Evolutionary conservation across 306 rosid species (phyloP), one percentile per base, ranked within the genome.

Genomic region (Cajanus cajan): DNA sequence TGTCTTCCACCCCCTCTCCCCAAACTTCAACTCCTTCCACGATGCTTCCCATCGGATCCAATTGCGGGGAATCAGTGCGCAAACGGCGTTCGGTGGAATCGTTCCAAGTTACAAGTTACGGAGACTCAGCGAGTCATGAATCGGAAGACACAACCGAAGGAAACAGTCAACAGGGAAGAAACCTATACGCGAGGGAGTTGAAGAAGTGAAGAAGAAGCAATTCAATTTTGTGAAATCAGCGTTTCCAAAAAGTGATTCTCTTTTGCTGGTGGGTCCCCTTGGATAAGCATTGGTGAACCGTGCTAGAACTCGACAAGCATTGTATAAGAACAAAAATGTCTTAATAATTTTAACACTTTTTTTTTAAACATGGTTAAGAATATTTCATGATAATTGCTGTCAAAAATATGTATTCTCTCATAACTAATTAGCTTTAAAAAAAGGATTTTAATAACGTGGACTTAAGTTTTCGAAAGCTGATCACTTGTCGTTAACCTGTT

Each of bases 1-100:
- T 82, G 65, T 80, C 88, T 55, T 87, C 78, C 51, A 70, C 74
- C 25, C 44, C 65, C 71, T 28, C 31, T 28, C 31, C 31, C 31
- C 31, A 28, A 28, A 28, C 31, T 28, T n/a, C n/a, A n/a, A n/a
- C n/a, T n/a, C n/a, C n/a, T n/a, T n/a, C n/a, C 7, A 54, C 81
- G 44, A 81, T 74, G 89, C 86, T 86, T 41, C 93, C 97, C 98
- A 94, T 94, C 54, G 65, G 55, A 74, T 59, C 43, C 65, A 37
- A 63, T n/a, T n/a, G n/a, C n/a, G n/a, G n/a, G n/a, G n/a, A n/a
- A n/a, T n/a, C n/a, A n/a, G n/a, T n/a, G n/a, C 21, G 34, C 41
- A 72, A 81, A 7, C 44, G 10, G 47, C 31, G 67, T 13, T 18
- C 7, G 61, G 33, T 18, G 21, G 61, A 82, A 45, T 57, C 66